Evolutionary conservation across 1,284 basidiomycete genomes (phyloP).

Genomic region (Somion occarium): DNA sequence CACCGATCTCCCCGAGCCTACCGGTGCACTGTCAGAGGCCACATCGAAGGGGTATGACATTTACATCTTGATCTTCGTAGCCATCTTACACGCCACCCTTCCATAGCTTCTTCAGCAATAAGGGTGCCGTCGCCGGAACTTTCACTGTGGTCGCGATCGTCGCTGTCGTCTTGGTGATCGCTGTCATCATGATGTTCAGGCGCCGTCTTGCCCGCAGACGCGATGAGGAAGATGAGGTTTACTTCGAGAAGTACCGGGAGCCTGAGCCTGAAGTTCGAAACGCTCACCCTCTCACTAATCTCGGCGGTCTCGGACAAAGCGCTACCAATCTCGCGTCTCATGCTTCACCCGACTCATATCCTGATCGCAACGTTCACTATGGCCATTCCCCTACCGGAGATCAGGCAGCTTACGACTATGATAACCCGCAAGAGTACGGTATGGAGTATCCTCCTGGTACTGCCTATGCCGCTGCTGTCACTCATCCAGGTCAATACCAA

Average conservation of each 20-base stretch:
- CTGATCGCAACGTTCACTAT: slow-evolving; percentile 29
- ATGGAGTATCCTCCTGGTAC: slow-evolving; percentile 25
- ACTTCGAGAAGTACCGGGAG: slow-evolving; percentile 28
- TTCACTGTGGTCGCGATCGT: slow-evolving; percentile 27
- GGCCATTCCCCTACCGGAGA: slow-evolving; percentile 15
- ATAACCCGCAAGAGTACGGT: slow-evolving; percentile 20
- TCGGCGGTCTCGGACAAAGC: slow-evolving; percentile 19
- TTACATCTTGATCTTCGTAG: neutral
- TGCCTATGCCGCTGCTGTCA: slow-evolving; percentile 20
- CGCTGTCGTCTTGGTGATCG: slow-evolving; percentile 16
- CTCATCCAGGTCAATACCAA: slow-evolving; percentile 22
- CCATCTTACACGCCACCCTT: neutral
- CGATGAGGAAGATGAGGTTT: slow-evolving; percentile 26
- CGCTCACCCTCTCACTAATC: slow-evolving; percentile 11
- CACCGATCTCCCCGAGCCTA: slow-evolving; percentile 6
- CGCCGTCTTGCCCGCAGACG: slow-evolving; percentile 22
- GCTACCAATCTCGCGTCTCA: slow-evolving; percentile 20
- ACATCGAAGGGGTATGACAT: slow-evolving; percentile 19
- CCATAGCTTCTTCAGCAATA: slow-evolving; percentile 30
- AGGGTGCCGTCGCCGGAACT: slow-evolving; percentile 26
- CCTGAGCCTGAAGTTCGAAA: slow-evolving; percentile 9
- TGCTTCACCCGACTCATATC: slow-evolving; percentile 26
- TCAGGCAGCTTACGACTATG: slow-evolving; percentile 8
- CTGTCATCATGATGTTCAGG: slow-evolving; percentile 14
- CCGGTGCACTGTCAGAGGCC: slow-evolving; percentile 7